Conservation (phyloP, 306 rosid species). For the Cucumis melo region DNA sequence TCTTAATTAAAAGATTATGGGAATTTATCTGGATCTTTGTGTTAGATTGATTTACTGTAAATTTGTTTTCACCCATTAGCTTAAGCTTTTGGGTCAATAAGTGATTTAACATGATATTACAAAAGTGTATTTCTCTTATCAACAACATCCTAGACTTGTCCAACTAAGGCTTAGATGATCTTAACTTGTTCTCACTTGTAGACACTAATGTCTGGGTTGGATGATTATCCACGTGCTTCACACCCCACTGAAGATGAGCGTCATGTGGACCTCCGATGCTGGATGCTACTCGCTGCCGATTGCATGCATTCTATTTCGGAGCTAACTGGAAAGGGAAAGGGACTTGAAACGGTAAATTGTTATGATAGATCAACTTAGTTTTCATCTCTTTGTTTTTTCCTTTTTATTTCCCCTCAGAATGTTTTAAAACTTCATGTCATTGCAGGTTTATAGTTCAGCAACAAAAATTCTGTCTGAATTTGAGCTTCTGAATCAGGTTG, state of each 20-base stretch:
- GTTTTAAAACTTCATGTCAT: constrained; percentile 9
- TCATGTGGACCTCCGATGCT: constrained; percentile 86
- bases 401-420: neutral
- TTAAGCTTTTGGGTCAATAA: no score
- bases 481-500: constrained; percentile 46
- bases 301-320: constrained; percentile 3
- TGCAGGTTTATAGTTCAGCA: constrained; percentile 57
- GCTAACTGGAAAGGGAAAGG: neutral
- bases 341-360: constrained; percentile 37
- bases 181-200: constrained; percentile 18
- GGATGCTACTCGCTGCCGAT: constrained; percentile 94
- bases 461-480: constrained; percentile 57
- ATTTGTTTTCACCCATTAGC: no score
- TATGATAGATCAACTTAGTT: neutral
- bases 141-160: neutral
- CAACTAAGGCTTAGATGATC: neutral
- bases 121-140: neutral
- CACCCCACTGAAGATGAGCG: constrained; percentile 85
- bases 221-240: constrained; percentile 96
- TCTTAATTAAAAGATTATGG: neutral
- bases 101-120: no score
- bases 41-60: no score
- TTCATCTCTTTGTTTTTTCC: neutral
- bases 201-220: constrained; percentile 88
- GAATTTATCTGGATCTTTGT: neutral